A percentile compares a stretch with the other conserved stretches of the same genome.
Conservation (phyloP, 2,329 filamentous ascomycete species). For the Teratosphaeria epicoccoides region DNA sequence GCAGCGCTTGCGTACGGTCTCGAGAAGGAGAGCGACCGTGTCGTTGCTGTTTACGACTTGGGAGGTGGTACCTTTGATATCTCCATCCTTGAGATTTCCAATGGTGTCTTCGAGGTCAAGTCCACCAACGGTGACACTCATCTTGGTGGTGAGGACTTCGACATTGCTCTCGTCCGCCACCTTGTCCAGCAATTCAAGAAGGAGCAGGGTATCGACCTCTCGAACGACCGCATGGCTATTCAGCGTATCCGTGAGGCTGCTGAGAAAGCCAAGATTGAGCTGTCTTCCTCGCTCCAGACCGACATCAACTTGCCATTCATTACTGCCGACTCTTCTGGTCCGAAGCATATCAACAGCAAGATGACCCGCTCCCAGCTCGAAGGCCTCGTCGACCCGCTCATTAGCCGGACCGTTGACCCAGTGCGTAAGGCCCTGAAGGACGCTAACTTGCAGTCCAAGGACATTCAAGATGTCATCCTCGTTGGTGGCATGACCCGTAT, state of each 20-base stretch:
- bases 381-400: slow-evolving; percentile 81
- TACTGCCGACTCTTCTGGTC: slow-evolving; percentile 86
- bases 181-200: slow-evolving; percentile 95
- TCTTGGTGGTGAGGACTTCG: slow-evolving; percentile 95
- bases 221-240: slow-evolving; percentile 91
- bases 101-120: slow-evolving; percentile 98
- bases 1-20: slow-evolving; percentile 92
- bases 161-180: slow-evolving; percentile 88
- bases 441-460: slow-evolving; percentile 78
- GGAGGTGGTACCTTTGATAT: slow-evolving; percentile 99
- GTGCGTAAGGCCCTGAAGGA: slow-evolving; percentile 97
- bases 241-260: slow-evolving; percentile 97
- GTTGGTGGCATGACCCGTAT: slow-evolving; percentile 99
- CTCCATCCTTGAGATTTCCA: slow-evolving; percentile 92
- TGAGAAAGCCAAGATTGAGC: slow-evolving; percentile 98
- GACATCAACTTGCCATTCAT: slow-evolving; percentile 99
- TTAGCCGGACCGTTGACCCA: slow-evolving; percentile 75
- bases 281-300: slow-evolving; percentile 88
- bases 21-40: slow-evolving; percentile 81
- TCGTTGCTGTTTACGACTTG: slow-evolving; percentile 94
- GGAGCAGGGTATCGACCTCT: slow-evolving; percentile 82
- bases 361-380: slow-evolving; percentile 87
- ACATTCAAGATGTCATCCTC: slow-evolving; percentile 95
- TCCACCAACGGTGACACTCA: slow-evolving; percentile 98
- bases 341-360: slow-evolving; percentile 98